A percentile compares a stretch with the other conserved stretches of the same genome.
Conservation (phyloP, 208 protist genomes). For the Phytomonas sp. region DNA sequence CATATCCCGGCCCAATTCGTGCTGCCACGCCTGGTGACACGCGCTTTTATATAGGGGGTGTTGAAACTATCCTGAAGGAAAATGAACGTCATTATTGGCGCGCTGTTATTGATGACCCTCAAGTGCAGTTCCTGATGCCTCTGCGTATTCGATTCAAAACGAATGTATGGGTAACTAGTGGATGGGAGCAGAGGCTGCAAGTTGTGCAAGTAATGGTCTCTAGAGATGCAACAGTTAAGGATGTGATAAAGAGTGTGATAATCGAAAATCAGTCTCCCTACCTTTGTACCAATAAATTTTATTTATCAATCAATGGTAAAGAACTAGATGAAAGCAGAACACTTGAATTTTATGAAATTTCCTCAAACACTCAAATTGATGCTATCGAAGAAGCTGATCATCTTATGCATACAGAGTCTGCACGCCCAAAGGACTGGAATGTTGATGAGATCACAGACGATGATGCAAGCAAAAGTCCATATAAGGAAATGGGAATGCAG, state of each 20-base stretch:
- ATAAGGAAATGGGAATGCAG: slow-evolving; percentile 85
- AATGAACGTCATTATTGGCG: slow-evolving; percentile 85
- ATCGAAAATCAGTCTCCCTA: slow-evolving; percentile 84
- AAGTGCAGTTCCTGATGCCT: slow-evolving; percentile 58
- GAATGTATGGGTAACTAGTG: slow-evolving; percentile 69
- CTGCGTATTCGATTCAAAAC: slow-evolving; percentile 77
- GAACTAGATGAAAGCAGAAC: slow-evolving; percentile 48
- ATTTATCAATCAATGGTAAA: slow-evolving; percentile 56
- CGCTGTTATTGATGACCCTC: slow-evolving; percentile 72
- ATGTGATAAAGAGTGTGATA: slow-evolving; percentile 59
- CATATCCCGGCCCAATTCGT: slow-evolving; percentile 72
- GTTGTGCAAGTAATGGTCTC: slow-evolving; percentile 69
- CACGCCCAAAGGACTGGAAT: slow-evolving; percentile 73
- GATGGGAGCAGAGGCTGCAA: slow-evolving; percentile 73
- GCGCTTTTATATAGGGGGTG: slow-evolving; percentile 62
- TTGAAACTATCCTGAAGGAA: slow-evolving; percentile 68
- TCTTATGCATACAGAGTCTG: slow-evolving; percentile 37
- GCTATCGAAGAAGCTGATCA: slow-evolving; percentile 71
- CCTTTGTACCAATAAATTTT: slow-evolving; percentile 53
- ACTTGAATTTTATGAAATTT: slow-evolving; percentile 44
- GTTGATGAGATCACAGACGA: slow-evolving; percentile 72
- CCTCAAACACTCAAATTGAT: slow-evolving; percentile 61
- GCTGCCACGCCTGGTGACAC: slow-evolving; percentile 80
- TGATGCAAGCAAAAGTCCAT: slow-evolving; percentile 41
- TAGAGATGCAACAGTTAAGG: slow-evolving; percentile 47